These are phyloP conservation scores for Globisporangium spinosum DNA, from an alignment of 352 stramenopile genomes.

Conservation along the genomic window DNA sequence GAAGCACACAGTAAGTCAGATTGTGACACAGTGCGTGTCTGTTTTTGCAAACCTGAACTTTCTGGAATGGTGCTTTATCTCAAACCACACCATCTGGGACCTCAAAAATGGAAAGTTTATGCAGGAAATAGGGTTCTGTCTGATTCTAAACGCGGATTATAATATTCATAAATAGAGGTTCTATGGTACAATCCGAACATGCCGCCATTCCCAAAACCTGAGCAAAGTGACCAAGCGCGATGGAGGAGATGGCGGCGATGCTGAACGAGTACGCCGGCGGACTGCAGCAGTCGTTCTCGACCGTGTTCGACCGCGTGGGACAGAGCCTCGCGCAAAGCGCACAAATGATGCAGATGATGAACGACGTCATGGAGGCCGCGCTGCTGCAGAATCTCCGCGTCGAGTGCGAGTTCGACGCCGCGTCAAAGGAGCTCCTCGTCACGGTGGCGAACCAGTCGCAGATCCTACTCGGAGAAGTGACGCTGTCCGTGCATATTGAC, in stretches of 20 bases:
- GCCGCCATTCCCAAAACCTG: not conserved
- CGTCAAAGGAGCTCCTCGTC: conserved; percentile 23
- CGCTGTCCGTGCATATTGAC: conserved; percentile 21
- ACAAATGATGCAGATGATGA: conserved; percentile 83
- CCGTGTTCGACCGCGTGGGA: conserved; percentile 62
- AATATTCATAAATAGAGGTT: not conserved
- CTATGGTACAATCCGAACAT: not conserved
- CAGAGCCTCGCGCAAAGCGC: conserved; percentile 63
- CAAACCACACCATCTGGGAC: not conserved
- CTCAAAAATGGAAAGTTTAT: not conserved
- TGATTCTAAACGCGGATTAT: not conserved
- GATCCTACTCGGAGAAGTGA: conserved; percentile 40
- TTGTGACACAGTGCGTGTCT: not conserved
- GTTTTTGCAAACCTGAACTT: not conserved
- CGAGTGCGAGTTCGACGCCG: conserved; percentile 23
- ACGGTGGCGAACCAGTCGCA: conserved; percentile 52
- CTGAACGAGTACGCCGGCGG: conserved; percentile 53
- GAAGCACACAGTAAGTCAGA: not conserved
- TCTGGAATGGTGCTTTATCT: not conserved
- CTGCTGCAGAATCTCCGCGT: conserved; percentile 64
- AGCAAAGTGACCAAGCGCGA: conserved; percentile 14
- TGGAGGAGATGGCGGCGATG: conserved; percentile 71
- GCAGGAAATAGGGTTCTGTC: not conserved
- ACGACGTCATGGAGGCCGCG: conserved; percentile 73
- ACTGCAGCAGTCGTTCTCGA: conserved; percentile 70